A percentile compares a stretch with the other conserved stretches of the same genome.
Conservation (phyloP, 2,329 filamentous ascomycete species). For the Zalaria sp. region DNA sequence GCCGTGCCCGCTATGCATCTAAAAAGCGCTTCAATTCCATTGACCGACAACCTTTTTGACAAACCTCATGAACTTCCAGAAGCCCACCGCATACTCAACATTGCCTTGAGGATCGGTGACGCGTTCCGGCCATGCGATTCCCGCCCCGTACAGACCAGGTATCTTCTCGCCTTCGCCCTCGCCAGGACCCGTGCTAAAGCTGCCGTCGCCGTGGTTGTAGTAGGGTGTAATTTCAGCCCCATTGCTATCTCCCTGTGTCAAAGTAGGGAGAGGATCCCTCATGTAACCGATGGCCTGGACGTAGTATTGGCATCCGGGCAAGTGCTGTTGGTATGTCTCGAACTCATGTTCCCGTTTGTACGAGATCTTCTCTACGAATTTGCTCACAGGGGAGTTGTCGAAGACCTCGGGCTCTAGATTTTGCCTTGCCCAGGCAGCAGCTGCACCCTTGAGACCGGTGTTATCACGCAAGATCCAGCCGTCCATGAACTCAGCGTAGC, state of each 20-base stretch:
- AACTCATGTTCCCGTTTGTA: slow-evolving; percentile 36
- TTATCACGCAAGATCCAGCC: slow-evolving; percentile 53
- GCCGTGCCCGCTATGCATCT: too few relatives aligned
- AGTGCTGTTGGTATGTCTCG: slow-evolving; percentile 28
- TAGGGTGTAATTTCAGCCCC: slow-evolving; percentile 16
- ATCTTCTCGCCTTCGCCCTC: slow-evolving; percentile 19
- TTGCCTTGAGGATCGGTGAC: slow-evolving; percentile 48
- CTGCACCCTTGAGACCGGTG: slow-evolving; percentile 49
- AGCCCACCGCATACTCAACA: slow-evolving; percentile 47
- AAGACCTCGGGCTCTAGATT: slow-evolving; percentile 42
- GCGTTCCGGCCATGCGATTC: slow-evolving; percentile 49
- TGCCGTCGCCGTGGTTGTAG: slow-evolving; percentile 31
- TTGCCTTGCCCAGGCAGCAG: slow-evolving; percentile 43
- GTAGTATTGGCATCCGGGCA: slow-evolving; percentile 38
- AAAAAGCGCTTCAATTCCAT: slow-evolving; percentile 25
- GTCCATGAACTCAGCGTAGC: slow-evolving; percentile 47
- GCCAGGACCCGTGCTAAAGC: slow-evolving; percentile 13
- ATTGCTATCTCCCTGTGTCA: slow-evolving; percentile 22
- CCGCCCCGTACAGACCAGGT: slow-evolving; percentile 44
- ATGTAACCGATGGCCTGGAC: slow-evolving; percentile 48
- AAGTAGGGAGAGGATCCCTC: slow-evolving; percentile 33
- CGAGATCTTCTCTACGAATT: slow-evolving; percentile 21
- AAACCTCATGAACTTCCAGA: slow-evolving; percentile 54
- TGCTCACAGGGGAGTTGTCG: slow-evolving; percentile 28
- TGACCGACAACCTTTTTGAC: slow-evolving; percentile 39